These are phyloP conservation scores for Hericium coralloides DNA, from an alignment of 768 basidiomycete species.

Conservation along the genomic window DNA sequence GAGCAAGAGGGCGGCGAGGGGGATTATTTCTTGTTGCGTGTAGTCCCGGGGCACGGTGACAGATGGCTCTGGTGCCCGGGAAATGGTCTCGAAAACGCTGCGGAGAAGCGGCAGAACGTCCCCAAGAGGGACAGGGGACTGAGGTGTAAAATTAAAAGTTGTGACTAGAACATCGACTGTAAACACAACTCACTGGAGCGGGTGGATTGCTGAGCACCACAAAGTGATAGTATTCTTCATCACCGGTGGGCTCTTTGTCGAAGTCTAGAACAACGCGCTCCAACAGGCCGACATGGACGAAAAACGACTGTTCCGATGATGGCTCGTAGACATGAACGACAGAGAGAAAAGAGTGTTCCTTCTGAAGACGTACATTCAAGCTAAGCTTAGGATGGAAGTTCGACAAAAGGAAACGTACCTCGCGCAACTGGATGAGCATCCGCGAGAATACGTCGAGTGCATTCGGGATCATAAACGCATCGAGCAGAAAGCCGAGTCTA, in stretches of 20 bases:
- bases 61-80: not conserved
- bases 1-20: conserved; percentile 50
- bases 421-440: not conserved
- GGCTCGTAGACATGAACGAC: not conserved
- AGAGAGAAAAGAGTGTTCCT: not conserved
- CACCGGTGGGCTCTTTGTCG: not conserved
- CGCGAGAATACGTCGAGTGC: not conserved
- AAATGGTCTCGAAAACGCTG: not conserved
- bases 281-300: not conserved
- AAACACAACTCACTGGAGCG: not conserved
- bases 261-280: not conserved
- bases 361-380: not conserved
- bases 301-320: not conserved
- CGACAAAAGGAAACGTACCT: not conserved
- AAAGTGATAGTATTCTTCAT: not conserved
- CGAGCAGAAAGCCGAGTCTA: not conserved
- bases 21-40: conserved; percentile 24
- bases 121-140: not conserved
- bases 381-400: not conserved
- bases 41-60: not conserved
- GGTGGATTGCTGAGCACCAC: not conserved
- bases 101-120: not conserved
- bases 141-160: not conserved
- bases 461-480: not conserved
- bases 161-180: not conserved